Conservation (phyloP, 768 basidiomycete species). For the Tulasnella sp. region DNA sequence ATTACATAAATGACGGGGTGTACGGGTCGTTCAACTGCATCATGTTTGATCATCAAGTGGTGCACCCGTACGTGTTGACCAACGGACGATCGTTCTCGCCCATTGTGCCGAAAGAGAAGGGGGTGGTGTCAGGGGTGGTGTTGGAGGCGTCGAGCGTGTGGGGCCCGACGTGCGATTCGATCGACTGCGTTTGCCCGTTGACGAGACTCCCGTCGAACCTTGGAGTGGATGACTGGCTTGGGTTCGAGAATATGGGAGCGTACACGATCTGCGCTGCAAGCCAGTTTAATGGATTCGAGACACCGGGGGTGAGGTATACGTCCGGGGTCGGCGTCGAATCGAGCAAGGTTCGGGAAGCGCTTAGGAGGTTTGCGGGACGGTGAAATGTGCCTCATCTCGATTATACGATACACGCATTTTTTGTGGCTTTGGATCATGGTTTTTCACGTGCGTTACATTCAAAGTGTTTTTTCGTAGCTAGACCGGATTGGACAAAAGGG, state of each 20-base stretch:
- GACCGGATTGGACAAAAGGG: no score
- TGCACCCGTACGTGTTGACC: constrained; percentile 56
- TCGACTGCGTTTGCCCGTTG: constrained; percentile 74
- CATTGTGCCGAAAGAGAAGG: neutral
- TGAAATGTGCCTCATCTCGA: no score
- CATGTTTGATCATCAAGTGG: constrained; percentile 90
- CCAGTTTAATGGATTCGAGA: constrained; percentile 85
- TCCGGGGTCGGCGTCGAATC: constrained; percentile 40
- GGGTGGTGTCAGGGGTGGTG: neutral
- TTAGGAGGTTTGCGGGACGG: constrained; percentile 36
- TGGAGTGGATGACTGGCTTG: constrained; percentile 92
- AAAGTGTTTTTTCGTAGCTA: no score
- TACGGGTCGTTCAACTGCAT: constrained; percentile 97
- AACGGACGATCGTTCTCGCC: constrained; percentile 22
- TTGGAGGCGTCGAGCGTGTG: constrained; percentile 62
- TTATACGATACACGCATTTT: no score
- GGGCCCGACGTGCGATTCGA: constrained; percentile 98
- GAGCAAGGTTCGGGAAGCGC: constrained; percentile 39
- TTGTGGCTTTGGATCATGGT: no score
- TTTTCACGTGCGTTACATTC: no score
- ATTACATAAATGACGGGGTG: constrained; percentile 99
- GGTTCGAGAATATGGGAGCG: constrained; percentile 97
- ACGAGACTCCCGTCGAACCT: constrained; percentile 53
- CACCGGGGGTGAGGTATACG: constrained; percentile 71
- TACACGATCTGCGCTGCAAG: constrained; percentile 97